Conservation (phyloP, 108 stramenopile genomes). For the Cafeteria roenbergensis region DNA sequence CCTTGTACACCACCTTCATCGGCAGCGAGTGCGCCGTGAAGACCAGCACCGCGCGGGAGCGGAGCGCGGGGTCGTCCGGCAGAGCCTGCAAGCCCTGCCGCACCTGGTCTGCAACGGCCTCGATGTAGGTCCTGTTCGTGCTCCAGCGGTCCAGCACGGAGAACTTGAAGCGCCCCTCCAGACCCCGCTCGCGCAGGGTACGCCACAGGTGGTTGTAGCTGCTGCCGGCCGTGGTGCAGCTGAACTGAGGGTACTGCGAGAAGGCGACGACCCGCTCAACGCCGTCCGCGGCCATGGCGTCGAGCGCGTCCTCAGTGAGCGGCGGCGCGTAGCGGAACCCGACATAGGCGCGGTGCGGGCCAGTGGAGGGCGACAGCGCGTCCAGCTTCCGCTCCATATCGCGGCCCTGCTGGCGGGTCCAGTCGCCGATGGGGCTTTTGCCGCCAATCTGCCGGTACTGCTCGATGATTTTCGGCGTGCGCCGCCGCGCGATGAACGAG, state of each 20-base stretch:
- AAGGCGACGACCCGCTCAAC: constrained; percentile 22
- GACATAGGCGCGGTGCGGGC: constrained; percentile 40
- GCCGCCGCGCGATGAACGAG: constrained; percentile 1
- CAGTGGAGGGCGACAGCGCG: constrained; percentile 11
- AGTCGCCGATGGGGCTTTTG: constrained; percentile 18
- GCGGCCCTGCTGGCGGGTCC: constrained; percentile 14
- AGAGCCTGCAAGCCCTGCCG: neutral
- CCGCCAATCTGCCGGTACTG: constrained; percentile 23
- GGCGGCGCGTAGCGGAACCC: constrained; percentile 53
- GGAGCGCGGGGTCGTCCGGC: neutral
- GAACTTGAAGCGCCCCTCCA: constrained; percentile 11
- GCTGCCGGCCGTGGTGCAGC: constrained; percentile 15
- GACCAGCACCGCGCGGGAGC: constrained; percentile 13
- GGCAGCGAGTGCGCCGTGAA: constrained; percentile 26
- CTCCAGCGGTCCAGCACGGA: constrained; percentile 24
- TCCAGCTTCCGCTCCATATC: constrained; percentile 13
- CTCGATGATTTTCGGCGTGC: constrained; percentile 15
- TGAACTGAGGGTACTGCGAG: constrained; percentile 20
- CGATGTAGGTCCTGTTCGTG: constrained; percentile 3
- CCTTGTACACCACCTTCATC: constrained; percentile 17
- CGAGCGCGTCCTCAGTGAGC: constrained; percentile 41
- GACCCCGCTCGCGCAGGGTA: constrained; percentile 4
- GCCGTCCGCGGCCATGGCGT: constrained; percentile 34
- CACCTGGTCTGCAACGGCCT: constrained; percentile 9
- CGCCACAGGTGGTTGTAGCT: constrained; percentile 23